Percentiles rank a stretch among this genome's conserved stretches.
Evolutionary conservation across 2,329 filamentous ascomycete genomes (phyloP).

Genomic region (Byssoonygena ceratinophila): DNA sequence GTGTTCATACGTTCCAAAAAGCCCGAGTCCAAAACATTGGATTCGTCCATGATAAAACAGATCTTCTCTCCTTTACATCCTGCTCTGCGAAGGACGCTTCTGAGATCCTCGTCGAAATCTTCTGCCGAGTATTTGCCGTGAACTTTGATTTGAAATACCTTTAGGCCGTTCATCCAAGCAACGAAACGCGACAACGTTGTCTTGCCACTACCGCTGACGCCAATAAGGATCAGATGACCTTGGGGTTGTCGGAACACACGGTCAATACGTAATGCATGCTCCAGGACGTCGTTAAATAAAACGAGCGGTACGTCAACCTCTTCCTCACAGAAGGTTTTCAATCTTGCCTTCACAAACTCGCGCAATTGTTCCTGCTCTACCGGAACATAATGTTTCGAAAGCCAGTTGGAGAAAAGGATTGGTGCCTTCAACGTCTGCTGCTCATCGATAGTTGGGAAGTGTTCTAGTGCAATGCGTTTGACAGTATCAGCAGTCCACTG

Average conservation of each 20-base stretch:
- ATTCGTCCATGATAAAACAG: constrained; percentile 99
- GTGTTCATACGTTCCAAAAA: constrained; percentile 99
- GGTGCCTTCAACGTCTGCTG: constrained; percentile 78
- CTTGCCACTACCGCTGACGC: constrained; percentile 96
- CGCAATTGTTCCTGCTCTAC: constrained; percentile 90
- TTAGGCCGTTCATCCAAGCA: constrained; percentile 99
- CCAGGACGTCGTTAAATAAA: constrained; percentile 97
- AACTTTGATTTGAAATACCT: constrained; percentile 99
- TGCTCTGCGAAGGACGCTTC: constrained; percentile 82
- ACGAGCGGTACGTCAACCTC: constrained; percentile 97
- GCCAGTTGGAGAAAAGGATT: constrained; percentile 98
- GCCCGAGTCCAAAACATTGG: constrained; percentile 94
- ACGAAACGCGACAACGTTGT: constrained; percentile 96
- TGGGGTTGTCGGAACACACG: constrained; percentile 97
- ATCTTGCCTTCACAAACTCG: constrained; percentile 92
- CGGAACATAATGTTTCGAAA: constrained; percentile 96
- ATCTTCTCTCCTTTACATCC: constrained; percentile 99
- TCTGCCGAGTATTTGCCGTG: constrained; percentile 97
- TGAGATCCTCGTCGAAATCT: constrained; percentile 95
- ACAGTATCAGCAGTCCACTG: constrained; percentile 90
- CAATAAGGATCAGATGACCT: constrained; percentile 94
- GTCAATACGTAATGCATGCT: constrained; percentile 96
- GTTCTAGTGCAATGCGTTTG: constrained; percentile 71
- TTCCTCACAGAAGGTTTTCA: constrained; percentile 98
- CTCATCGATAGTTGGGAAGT: constrained; percentile 93